Percentiles rank a stretch among this genome's conserved stretches.
phyloP scores from a whole-genome alignment of 352 stramenopile genomes.

The Elongisporangium senticosum region DNA sequence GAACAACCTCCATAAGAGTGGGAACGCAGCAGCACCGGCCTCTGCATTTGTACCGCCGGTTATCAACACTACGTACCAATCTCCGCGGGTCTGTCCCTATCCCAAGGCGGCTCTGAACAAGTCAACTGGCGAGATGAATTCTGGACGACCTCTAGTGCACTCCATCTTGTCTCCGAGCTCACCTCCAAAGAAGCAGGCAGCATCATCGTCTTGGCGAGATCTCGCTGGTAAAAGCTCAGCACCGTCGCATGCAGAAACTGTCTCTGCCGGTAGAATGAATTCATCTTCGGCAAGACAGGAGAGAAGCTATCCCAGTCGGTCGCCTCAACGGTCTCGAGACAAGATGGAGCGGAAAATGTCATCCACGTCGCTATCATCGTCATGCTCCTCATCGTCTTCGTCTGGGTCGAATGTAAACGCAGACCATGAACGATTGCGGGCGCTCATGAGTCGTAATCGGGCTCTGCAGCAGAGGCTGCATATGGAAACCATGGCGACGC shows the following conservation, averaged over 20 bases:
- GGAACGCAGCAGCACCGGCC: background rate
- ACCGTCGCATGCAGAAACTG: background rate
- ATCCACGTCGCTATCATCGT: slow-evolving; percentile 25
- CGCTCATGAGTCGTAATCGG: slow-evolving; percentile 73
- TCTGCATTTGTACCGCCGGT: background rate
- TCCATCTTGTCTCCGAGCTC: background rate
- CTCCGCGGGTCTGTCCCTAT: background rate
- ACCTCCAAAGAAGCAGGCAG: background rate
- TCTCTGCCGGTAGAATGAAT: background rate
- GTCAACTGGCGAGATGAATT: background rate
- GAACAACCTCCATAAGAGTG: background rate
- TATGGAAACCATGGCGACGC: slow-evolving; percentile 61
- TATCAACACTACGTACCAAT: background rate
- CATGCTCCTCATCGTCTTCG: slow-evolving; percentile 21
- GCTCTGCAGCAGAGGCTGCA: slow-evolving; percentile 73
- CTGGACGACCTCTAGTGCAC: background rate
- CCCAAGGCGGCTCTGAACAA: background rate
- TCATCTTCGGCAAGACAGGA: background rate
- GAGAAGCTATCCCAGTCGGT: background rate
- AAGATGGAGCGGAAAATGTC: slow-evolving; percentile 20
- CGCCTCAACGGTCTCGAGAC: background rate
- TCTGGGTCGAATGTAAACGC: slow-evolving; percentile 15
- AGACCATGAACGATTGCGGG: slow-evolving; percentile 64
- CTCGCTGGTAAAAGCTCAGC: background rate
- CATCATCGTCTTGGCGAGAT: background rate